A percentile compares a stretch with the other conserved stretches of the same genome.
Evolutionary conservation across 2,329 filamentous ascomycete species (phyloP).

Genomic region (Raffaelea arxii): DNA sequence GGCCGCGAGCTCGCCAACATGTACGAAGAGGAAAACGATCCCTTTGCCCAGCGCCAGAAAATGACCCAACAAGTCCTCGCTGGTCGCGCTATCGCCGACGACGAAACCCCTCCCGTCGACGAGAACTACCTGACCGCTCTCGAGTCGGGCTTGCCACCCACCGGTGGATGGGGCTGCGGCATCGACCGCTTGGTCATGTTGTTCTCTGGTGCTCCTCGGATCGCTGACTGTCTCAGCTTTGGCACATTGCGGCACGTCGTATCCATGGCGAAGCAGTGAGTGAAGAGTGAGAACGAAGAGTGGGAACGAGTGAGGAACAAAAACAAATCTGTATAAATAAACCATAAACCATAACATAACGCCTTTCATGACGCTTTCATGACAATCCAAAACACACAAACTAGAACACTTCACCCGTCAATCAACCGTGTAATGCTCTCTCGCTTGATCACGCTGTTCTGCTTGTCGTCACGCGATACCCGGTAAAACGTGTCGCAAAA

Average conservation of each 20-base stretch:
- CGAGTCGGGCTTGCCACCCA: slow-evolving; percentile 87
- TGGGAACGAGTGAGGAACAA: no score
- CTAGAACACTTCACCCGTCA: slow-evolving; percentile 14
- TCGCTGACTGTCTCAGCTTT: slow-evolving; percentile 81
- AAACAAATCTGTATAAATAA: no score
- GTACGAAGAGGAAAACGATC: slow-evolving; percentile 97
- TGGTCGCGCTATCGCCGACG: slow-evolving; percentile 30
- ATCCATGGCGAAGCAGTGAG: slow-evolving; percentile 13
- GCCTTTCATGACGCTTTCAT: background rate
- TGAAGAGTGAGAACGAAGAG: background rate
- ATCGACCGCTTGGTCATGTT: slow-evolving; percentile 89
- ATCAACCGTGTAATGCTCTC: slow-evolving; percentile 47
- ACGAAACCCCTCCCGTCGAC: slow-evolving; percentile 47
- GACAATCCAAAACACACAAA: background rate
- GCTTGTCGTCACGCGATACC: slow-evolving; percentile 69
- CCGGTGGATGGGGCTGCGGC: slow-evolving; percentile 93
- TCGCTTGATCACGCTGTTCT: slow-evolving; percentile 79
- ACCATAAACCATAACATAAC: no score
- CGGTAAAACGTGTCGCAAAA: slow-evolving; percentile 90
- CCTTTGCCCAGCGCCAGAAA: slow-evolving; percentile 75
- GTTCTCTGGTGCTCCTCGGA: slow-evolving; percentile 67
- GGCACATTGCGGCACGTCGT: slow-evolving; percentile 68
- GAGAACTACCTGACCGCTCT: slow-evolving; percentile 77
- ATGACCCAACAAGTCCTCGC: slow-evolving; percentile 50
- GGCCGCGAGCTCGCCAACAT: slow-evolving; percentile 85